These are phyloP conservation scores for Beauveria bassiana DNA, from an alignment of 2,329 filamentous ascomycete species.

Conservation along the genomic window DNA sequence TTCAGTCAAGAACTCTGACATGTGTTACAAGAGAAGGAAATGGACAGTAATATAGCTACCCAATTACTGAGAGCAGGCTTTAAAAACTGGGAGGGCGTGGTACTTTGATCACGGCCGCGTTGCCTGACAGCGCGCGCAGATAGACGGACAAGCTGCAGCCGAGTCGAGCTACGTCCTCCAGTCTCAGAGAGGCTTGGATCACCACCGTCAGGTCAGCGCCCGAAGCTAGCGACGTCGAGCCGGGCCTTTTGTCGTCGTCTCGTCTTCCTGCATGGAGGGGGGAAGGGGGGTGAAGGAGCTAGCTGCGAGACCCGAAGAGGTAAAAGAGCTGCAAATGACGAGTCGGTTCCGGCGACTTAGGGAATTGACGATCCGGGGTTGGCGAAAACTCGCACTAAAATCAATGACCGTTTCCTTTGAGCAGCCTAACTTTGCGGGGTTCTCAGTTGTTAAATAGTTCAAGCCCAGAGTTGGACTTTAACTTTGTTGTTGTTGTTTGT, in stretches of 20 bases:
- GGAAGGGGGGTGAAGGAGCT: not conserved
- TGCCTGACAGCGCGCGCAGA: not conserved
- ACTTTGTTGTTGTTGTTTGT: too few relatives aligned
- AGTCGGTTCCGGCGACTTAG: not conserved
- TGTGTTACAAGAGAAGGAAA: not conserved
- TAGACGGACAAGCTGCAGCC: not conserved
- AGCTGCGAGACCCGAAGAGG: not conserved
- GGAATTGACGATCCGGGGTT: not conserved
- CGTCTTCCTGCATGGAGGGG: not conserved
- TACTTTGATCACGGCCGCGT: not conserved
- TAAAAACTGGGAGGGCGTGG: not conserved
- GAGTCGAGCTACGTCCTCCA: not conserved
- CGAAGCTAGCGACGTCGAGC: not conserved
- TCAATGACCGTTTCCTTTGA: not conserved
- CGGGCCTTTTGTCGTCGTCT: not conserved
- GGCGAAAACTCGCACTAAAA: not conserved
- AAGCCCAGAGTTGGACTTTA: too few relatives aligned
- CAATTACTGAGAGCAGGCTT: not conserved
- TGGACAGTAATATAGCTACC: not conserved
- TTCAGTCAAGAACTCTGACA: constrained; percentile 2
- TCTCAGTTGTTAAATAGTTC: too few relatives aligned
- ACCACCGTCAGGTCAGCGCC: not conserved
- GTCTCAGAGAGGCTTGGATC: constrained; percentile 2
- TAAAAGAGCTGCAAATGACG: not conserved
- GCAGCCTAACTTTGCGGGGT: too few relatives aligned